These are phyloP conservation scores for Aureobasidium sp. DNA, from an alignment of 2,329 filamentous ascomycete genomes.

Conservation along the genomic window DNA sequence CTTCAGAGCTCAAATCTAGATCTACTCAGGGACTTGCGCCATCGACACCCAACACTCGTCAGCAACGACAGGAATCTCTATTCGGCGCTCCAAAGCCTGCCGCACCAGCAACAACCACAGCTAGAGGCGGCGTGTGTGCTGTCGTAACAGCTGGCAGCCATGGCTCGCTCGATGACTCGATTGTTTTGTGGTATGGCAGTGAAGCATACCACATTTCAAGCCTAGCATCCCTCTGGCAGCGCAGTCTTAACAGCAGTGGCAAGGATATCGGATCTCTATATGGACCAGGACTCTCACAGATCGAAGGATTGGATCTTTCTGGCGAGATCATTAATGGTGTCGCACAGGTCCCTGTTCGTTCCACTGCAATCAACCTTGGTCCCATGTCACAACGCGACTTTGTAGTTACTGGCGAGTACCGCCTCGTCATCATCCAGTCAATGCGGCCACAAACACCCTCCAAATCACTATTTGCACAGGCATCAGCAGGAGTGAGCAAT, in stretches of 20 bases:
- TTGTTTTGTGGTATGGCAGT: conserved; percentile 41
- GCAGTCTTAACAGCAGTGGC: conserved; percentile 28
- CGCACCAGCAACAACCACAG: conserved; percentile 25
- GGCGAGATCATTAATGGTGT: conserved; percentile 39
- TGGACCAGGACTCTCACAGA: conserved; percentile 34
- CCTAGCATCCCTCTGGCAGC: conserved; percentile 39
- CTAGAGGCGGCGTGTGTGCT: conserved; percentile 39
- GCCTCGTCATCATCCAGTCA: conserved; percentile 36
- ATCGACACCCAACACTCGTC: conserved; percentile 46
- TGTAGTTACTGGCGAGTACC: conserved; percentile 38
- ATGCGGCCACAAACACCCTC: conserved; percentile 28
- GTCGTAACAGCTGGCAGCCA: conserved; percentile 27
- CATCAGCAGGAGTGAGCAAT: conserved; percentile 7
- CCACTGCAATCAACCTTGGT: conserved; percentile 29
- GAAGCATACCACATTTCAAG: conserved; percentile 41
- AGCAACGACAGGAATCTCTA: conserved; percentile 38
- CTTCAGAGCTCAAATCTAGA: conserved; percentile 26
- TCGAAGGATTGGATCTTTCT: conserved; percentile 35
- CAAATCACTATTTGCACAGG: conserved; percentile 24
- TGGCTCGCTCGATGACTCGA: conserved; percentile 36
- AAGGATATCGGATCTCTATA: conserved; percentile 33
- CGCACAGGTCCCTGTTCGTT: conserved; percentile 34
- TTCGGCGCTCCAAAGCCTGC: conserved; percentile 36
- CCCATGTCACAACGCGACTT: conserved; percentile 38
- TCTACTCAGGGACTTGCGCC: conserved; percentile 36